Base-by-base conservation (phyloP, 305 asterid genomes). In the Stenogyne calaminthoides region DNA sequence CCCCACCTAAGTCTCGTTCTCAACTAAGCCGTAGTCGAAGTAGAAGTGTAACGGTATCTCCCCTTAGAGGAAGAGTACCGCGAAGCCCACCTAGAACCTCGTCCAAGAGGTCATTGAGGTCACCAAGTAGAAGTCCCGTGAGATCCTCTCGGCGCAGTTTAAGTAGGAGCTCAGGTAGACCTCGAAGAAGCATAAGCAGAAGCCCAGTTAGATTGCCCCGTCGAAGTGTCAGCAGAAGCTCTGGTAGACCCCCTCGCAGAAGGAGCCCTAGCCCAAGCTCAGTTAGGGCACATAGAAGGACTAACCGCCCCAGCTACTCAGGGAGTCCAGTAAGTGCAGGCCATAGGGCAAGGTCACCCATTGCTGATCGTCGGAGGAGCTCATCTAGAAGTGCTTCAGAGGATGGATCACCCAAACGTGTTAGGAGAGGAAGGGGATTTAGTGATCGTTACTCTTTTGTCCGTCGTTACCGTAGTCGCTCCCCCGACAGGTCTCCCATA, bases 381-480 rank as follows among this genome's bases (percentile, higher is more conserved):
- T 87, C 90, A 14, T 95, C 99, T 47, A 95, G 96, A 80, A 94
- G 99, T 72, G 88, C 87, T 74, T 88, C 97, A 1, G 86, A 49
- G 9, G 97, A 88, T 78, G 99, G 91, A 70, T 95, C 99, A 25
- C 91, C 99, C 60, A 89, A 88, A 83, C 96, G 96, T 73, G 82
- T 93, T 55, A 85, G 98, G 76, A 87, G 97, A 80, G 99, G 99
- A 27, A 83, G 99, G 83, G 99, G 99, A 22, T 95, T 95, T 58
- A 95, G 98, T 77, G 98, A 95, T 57, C 88, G 93, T 9, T 95
- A 76, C 81, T 83, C 98, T 6, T 95, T 76, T 64, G 98, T 84
- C 1, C 86, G 96, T 18, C 89, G 93, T 60, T 95, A 88, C 77
- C 78, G 96, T 67, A 95, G 98, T 63, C 98, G 96, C 65, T 88